Percentiles rank a stretch among this genome's conserved stretches.
phyloP scores from a whole-genome alignment of 2,329 filamentous ascomycete genomes.

The Colletotrichum sp. region DNA sequence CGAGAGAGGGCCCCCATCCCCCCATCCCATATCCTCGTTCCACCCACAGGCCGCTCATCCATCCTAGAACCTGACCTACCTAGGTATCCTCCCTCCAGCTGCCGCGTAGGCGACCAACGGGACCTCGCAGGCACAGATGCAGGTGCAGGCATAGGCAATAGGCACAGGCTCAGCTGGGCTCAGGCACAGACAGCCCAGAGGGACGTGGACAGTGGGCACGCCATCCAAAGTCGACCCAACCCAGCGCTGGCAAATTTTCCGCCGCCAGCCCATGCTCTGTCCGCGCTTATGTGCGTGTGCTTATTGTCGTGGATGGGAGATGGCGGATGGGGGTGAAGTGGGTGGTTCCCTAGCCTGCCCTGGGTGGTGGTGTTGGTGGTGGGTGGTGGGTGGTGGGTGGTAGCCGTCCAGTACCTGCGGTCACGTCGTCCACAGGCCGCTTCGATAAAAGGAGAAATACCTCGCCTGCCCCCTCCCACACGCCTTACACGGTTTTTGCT shows the following conservation, averaged over 20 bases:
- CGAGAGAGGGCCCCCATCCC: background rate
- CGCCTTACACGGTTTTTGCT: background rate
- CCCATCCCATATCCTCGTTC: conserved; percentile 6
- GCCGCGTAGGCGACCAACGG: conserved; percentile 7
- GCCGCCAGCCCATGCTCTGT: conserved; percentile 1
- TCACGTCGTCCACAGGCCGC: background rate
- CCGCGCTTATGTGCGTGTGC: background rate
- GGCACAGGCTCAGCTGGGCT: background rate
- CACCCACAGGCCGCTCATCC: background rate
- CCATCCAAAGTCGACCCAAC: conserved; percentile 1
- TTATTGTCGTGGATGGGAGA: background rate
- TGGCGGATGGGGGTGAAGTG: background rate
- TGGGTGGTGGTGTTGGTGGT: background rate
- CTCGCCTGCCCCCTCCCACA: conserved; percentile 11
- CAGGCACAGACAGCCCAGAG: background rate
- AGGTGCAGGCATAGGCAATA: background rate
- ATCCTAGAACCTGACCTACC: background rate
- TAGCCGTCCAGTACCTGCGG: background rate
- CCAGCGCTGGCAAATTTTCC: conserved; percentile 10
- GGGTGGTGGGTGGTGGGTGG: background rate
- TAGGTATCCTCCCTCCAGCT: background rate
- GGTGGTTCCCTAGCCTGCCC: background rate
- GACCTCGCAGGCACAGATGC: background rate
- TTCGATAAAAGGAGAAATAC: conserved; percentile 20
- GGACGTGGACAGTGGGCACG: conserved; percentile 1